Base-by-base conservation (phyloP, 2,329 filamentous ascomycete species). In the Colletotrichum paranaense region DNA sequence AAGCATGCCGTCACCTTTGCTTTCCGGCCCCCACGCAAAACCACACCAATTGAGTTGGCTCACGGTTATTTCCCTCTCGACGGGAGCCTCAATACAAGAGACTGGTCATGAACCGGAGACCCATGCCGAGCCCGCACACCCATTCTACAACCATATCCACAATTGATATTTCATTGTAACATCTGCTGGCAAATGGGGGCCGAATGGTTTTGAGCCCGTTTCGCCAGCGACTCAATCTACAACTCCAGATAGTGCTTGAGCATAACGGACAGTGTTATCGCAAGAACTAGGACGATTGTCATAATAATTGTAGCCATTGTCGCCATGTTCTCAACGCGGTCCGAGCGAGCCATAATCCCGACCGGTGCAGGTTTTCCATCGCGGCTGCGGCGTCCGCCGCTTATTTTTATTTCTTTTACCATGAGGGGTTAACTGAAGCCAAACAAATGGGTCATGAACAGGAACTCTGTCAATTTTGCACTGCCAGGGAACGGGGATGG, bases 351-450 rank as follows among this genome's bases (percentile, higher is more conserved):
- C 46, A 59, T 30, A n/a, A 30, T 28, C 28, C 32, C 35, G 66
- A n/a, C 32, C 19, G 32, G 35, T 38, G 32, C 35, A 32, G 22
- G 42, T 58, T 70, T 70, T 71, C 64, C 22, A 32, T 42, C 52
- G 71, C 71, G 71, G 71, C 62, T 73, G 67, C 71, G 67, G 71
- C 71, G 71, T 71, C 53, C 67, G 26, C 55, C 55, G 71, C 35
- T 53, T 57, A n/a, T 62, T 35, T 32, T 35, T 7, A 24, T 35
- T 32, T 32, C 4, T 3, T 16, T 63, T n/a, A 24, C 22, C 46
- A 59, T 71, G 67, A 73, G 70, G 67, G 70, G 70, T 73, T 62
- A 70, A 62, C 8, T 52, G 70, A 73, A 64, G 67, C 56, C 60
- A 56, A 72, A 56, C 53, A 28, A 64, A 67, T 57, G 35, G 63